Base-by-base conservation (phyloP, 768 basidiomycete species). In the Mrakia hoshinonis region DNA sequence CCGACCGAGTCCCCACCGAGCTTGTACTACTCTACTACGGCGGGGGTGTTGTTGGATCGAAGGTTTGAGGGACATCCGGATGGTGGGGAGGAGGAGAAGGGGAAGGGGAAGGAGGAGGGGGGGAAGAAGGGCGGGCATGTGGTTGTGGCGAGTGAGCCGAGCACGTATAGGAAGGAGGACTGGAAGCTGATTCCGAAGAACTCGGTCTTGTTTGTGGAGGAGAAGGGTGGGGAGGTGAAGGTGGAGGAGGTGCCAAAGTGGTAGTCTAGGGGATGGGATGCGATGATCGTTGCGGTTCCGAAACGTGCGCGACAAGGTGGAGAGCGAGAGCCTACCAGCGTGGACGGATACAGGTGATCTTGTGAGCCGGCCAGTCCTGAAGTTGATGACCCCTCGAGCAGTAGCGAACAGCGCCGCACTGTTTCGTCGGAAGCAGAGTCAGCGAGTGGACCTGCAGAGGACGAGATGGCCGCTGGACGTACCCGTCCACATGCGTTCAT, bases 61-160 rank as follows among this genome's bases (percentile, higher is more conserved):
- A 74, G 75, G 47, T 75, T 74, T 67, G 69, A 39, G 38, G 72
- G 73, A 61, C 61, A 69, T n/a, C 55, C 69, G 39, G 43, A 63
- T 31, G 48, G 36, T 26, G 1, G 10, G 22, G 55, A 34, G n/a
- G n/a, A 54, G 58, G 31, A 74, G 51, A 29, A 63, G 64, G 26
- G 52, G 34, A 29, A 18, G 61, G 26, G 34, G 12, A 26, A 22
- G 22, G 7, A 48, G 51, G 22, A 64, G 15, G 36, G 47, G 36
- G 34, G 43, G 31, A 51, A 65, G 26, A 60, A 60, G 20, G 24
- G n/a, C 29, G 20, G n/a, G 51, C 61, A 64, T 47, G 64, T 71
- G 7, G 69, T 71, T n/a, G 69, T 49, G 5, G 61, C 62, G 26
- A 36, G 49, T 43, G 52, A 64, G 51, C 64, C 64, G 15, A 48